phyloP scores from a whole-genome alignment of 257 asterid genomes.

The Petunia axillaris region DNA sequence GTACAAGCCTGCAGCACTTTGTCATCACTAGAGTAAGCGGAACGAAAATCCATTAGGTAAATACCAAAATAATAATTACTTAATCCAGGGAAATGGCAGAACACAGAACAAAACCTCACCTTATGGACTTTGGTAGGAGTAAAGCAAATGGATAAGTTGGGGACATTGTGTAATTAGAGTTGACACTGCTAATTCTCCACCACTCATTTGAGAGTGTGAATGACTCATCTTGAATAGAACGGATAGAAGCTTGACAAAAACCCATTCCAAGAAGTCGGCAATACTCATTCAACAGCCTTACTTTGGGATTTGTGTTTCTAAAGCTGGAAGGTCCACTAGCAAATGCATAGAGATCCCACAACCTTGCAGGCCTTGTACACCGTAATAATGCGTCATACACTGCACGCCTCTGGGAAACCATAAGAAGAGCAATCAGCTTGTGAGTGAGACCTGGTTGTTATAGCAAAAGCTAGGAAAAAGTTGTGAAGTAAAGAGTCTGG shows the following conservation, averaged over 20 bases:
- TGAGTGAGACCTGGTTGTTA: constrained; percentile 15
- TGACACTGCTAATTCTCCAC: constrained; percentile 91
- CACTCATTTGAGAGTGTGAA: constrained; percentile 70
- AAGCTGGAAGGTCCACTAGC: constrained; percentile 63
- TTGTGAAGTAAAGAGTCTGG: background rate
- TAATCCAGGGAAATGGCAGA: constrained; percentile 26
- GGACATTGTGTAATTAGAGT: constrained; percentile 69
- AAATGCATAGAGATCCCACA: constrained; percentile 95
- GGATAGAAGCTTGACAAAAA: constrained; percentile 56
- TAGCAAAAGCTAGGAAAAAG: constrained; percentile 14
- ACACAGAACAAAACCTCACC: constrained; percentile 49
- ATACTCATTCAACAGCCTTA: constrained; percentile 83
- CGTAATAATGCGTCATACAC: constrained; percentile 77
- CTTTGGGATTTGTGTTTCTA: constrained; percentile 63
- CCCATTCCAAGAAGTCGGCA: constrained; percentile 84
- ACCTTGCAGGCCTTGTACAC: constrained; percentile 73
- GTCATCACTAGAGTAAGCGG: constrained; percentile 63
- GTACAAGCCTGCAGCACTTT: constrained; percentile 83
- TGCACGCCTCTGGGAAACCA: constrained; percentile 79
- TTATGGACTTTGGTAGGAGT: constrained; percentile 82
- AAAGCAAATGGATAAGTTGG: constrained; percentile 95
- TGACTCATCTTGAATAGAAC: constrained; percentile 73
- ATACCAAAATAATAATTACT: constrained; percentile 34
- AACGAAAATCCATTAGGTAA: constrained; percentile 35
- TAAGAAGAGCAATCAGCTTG: constrained; percentile 16